These are phyloP conservation scores for Coleophoma crateriformis DNA, from an alignment of 2,329 filamentous ascomycete genomes.

Conservation along the genomic window DNA sequence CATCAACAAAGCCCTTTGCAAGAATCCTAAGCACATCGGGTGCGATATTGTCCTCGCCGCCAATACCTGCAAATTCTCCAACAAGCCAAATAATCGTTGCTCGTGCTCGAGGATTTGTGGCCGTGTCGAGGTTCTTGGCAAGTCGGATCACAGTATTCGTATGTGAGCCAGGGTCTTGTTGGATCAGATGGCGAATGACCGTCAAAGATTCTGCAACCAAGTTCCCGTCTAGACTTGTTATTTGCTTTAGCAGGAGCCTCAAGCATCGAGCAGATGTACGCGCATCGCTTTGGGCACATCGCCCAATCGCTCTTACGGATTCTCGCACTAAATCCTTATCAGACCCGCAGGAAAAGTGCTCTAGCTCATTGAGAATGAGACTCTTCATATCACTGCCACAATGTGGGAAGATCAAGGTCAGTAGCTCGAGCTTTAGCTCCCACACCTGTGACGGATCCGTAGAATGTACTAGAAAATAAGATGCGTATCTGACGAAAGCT, in stretches of 20 bases:
- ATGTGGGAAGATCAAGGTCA: conserved; percentile 87
- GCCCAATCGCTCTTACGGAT: conserved; percentile 85
- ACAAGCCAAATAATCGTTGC: conserved; percentile 98
- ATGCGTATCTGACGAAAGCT: conserved; percentile 82
- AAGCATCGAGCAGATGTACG: conserved; percentile 73
- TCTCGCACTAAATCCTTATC: conserved; percentile 79
- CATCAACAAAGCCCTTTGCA: conserved; percentile 75
- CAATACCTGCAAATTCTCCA: conserved; percentile 81
- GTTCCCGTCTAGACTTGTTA: conserved; percentile 80
- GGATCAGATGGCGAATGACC: conserved; percentile 91
- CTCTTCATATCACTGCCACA: conserved; percentile 71
- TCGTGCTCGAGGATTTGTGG: conserved; percentile 79
- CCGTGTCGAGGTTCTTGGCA: conserved; percentile 85
- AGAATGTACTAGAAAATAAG: conserved; percentile 81
- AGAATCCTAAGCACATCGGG: conserved; percentile 88
- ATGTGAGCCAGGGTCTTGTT: conserved; percentile 79
- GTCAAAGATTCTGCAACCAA: conserved; percentile 90
- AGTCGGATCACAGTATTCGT: conserved; percentile 80
- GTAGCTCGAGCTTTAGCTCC: conserved; percentile 85
- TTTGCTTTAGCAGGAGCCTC: conserved; percentile 76
- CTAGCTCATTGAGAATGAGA: conserved; percentile 84
- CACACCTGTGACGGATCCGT: conserved; percentile 78
- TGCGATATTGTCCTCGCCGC: conserved; percentile 82
- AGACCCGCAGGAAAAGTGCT: conserved; percentile 78
- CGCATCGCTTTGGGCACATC: conserved; percentile 78